Percentiles rank a stretch among this genome's conserved stretches.
Evolutionary conservation across 192 early-diverging fungal genomes (phyloP).

Genomic region (Diversispora eburnea): DNA sequence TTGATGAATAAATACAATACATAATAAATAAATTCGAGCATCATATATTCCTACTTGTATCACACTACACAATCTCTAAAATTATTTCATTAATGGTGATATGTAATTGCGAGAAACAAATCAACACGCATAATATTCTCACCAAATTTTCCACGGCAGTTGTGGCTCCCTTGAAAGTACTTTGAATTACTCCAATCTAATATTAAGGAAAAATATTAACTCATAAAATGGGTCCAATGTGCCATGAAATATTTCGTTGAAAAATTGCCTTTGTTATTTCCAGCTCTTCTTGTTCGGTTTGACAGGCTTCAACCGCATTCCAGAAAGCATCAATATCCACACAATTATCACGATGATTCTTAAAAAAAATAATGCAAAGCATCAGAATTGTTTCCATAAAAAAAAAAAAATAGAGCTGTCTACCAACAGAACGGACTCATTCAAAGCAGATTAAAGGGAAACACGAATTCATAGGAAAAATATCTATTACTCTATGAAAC

Average conservation of each 20-base stretch:
- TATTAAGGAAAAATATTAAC: slow-evolving; percentile 6
- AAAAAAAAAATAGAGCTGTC: too few relatives aligned
- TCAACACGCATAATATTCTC: slow-evolving; percentile 21
- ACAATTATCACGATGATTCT: not conserved
- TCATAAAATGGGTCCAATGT: not conserved
- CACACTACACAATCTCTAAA: too few relatives aligned
- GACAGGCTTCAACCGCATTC: not conserved
- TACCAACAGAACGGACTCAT: not conserved
- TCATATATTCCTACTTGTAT: too few relatives aligned
- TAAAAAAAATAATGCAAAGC: too few relatives aligned
- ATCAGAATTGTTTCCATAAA: too few relatives aligned
- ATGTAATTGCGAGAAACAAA: slow-evolving; percentile 26
- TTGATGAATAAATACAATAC: too few relatives aligned
- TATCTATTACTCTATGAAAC: not conserved
- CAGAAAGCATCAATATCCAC: not conserved
- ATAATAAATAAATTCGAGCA: too few relatives aligned
- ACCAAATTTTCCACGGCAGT: slow-evolving; percentile 20
- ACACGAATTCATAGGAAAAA: not conserved
- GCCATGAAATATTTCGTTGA: slow-evolving; percentile 6
- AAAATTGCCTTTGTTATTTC: not conserved
- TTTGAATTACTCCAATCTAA: slow-evolving; percentile 11
- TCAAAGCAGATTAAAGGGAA: slow-evolving; percentile 19
- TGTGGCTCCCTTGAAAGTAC: not conserved
- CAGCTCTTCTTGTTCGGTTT: slow-evolving; percentile 7
- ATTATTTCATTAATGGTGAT: slow-evolving; percentile 8